These are phyloP conservation scores for Echinochloa phyllopogon DNA, from an alignment of 176 grass and related monocot genomes.

Conservation along the genomic window DNA sequence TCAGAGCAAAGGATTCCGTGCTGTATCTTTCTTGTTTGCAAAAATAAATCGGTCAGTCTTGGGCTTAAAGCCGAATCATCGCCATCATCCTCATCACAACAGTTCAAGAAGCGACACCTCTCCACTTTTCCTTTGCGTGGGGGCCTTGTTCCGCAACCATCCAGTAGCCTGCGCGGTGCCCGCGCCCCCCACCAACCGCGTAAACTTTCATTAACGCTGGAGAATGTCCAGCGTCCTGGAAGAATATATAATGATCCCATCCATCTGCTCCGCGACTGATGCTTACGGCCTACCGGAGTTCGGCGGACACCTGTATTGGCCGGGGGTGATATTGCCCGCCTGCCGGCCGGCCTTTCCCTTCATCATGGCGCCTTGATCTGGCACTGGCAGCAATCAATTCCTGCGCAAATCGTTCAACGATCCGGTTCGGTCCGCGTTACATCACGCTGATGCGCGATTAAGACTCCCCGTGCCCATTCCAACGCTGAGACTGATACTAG, in stretches of 20 bases:
- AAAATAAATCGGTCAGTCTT: not conserved
- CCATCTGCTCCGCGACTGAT: conserved; percentile 4
- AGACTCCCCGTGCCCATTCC: not conserved
- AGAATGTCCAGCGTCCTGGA: conserved; percentile 11
- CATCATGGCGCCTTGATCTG: not conserved
- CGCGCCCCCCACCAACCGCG: not conserved
- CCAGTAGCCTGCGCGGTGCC: not conserved
- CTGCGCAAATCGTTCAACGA: not conserved
- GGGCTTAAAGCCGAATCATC: not conserved
- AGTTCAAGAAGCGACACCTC: not conserved
- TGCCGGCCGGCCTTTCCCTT: not conserved
- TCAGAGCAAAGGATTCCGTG: not conserved
- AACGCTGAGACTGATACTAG: not conserved
- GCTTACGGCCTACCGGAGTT: conserved; percentile 31
- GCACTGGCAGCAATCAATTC: conserved; percentile 30
- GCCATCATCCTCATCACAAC: not conserved
- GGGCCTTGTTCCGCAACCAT: conserved; percentile 3
- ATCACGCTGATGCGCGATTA: conserved; percentile 9
- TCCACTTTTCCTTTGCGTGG: not conserved
- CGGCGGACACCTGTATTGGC: conserved; percentile 27
- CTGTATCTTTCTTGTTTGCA: not conserved
- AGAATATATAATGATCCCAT: not conserved
- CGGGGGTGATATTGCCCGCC: not conserved
- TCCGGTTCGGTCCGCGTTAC: not conserved
- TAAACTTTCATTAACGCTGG: conserved; percentile 11